phyloP scores from a whole-genome alignment of 1,284 basidiomycete genomes.

The Rhodotorula sp. region DNA sequence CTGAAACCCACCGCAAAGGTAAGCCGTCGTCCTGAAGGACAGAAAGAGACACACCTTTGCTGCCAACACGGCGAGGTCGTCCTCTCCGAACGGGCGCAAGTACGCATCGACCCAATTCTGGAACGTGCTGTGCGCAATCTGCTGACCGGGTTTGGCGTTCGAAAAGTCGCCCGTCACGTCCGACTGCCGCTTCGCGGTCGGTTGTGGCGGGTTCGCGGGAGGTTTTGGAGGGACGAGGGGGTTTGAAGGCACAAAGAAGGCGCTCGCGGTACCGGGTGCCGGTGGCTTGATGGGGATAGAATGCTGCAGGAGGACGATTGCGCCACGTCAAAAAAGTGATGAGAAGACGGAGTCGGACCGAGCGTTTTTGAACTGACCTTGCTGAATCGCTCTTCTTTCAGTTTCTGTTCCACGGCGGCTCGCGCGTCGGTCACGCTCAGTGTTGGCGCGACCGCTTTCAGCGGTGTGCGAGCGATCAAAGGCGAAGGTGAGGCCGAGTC shows the following conservation, averaged over 20 bases:
- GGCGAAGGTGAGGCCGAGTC: constrained; percentile 1
- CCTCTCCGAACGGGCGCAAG: constrained; percentile 78
- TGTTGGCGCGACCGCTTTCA: background rate
- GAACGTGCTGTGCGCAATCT: constrained; percentile 61
- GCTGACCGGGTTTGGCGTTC: constrained; percentile 68
- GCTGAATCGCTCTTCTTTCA: constrained; percentile 35
- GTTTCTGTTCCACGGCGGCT: constrained; percentile 16
- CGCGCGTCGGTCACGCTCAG: background rate
- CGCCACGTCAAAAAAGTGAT: constrained; percentile 48
- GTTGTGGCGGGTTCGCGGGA: constrained; percentile 58
- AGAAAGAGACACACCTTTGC: constrained; percentile 58
- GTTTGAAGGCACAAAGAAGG: constrained; percentile 51
- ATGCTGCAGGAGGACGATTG: constrained; percentile 22
- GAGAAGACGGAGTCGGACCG: background rate
- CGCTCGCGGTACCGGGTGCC: constrained; percentile 41
- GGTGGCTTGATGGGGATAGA: constrained; percentile 48
- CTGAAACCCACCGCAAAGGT: background rate
- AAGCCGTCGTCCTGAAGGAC: background rate
- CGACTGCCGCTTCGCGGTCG: constrained; percentile 73
- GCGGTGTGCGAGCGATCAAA: background rate
- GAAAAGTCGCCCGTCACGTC: constrained; percentile 84
- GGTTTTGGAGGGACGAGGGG: constrained; percentile 54
- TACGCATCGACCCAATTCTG: constrained; percentile 82
- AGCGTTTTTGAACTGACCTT: constrained; percentile 13
- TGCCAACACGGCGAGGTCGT: constrained; percentile 84